These are phyloP conservation scores for Neckera pumila DNA, from an alignment of 225 moss, liverwort and hornwort genomes.

Conservation along the genomic window DNA sequence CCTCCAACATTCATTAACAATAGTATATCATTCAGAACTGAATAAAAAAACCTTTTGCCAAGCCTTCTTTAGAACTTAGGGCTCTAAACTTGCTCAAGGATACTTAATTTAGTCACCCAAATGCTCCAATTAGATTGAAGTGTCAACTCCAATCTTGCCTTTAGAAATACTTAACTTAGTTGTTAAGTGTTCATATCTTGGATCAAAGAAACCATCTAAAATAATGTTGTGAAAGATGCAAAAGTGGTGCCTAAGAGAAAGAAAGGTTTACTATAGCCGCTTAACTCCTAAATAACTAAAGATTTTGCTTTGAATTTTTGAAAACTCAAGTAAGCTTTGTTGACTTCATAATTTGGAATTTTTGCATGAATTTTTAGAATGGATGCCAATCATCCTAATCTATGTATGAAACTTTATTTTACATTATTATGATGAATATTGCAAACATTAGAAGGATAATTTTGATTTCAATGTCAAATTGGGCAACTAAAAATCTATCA, in stretches of 20 bases:
- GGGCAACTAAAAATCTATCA: no score
- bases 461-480: no score
- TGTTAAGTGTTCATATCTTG: neutral
- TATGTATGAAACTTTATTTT: no score
- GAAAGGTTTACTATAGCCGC: no score
- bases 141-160: neutral
- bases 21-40: neutral
- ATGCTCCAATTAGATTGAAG: neutral
- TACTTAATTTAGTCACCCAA: neutral
- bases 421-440: no score
- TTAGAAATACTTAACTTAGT: rapidly evolving
- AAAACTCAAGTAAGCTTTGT: no score
- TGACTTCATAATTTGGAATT: no score
- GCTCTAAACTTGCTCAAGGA: neutral
- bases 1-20: neutral
- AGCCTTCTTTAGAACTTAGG: neutral
- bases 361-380: no score
- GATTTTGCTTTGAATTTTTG: no score
- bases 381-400: no score
- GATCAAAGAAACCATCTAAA: neutral
- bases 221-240: neutral
- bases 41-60: rapidly evolving
- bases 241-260: no score
- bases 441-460: no score
- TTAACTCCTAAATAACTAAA: neutral